Percentiles rank a stretch among this genome's conserved stretches.
These are phyloP conservation scores for Suillus placidus DNA, from an alignment of 768 basidiomycete species.

Conservation along the genomic window DNA sequence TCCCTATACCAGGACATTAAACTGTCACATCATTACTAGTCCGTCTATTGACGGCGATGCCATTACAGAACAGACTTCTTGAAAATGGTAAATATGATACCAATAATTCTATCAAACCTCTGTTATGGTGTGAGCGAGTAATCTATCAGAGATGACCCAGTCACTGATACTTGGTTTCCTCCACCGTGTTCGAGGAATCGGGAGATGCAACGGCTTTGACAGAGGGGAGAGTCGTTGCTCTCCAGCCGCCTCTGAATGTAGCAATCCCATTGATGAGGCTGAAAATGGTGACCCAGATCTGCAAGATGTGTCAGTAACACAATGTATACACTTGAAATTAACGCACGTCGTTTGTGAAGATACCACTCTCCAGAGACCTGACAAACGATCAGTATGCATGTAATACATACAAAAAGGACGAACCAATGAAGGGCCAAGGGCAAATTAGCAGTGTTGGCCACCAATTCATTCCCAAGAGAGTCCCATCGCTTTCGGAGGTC, in stretches of 20 bases:
- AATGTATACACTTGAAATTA: neutral
- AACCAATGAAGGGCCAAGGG: slow-evolving; percentile 84
- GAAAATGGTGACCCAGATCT: slow-evolving; percentile 45
- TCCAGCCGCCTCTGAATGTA: slow-evolving; percentile 73
- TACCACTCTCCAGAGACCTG: slow-evolving; percentile 71
- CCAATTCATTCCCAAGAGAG: slow-evolving; percentile 69
- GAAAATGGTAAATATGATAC: neutral
- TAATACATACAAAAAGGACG: neutral
- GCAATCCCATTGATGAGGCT: slow-evolving; percentile 54
- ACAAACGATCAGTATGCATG: slow-evolving; percentile 7
- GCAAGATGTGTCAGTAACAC: slow-evolving; percentile 13
- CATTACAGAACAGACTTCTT: neutral
- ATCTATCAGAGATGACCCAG: neutral
- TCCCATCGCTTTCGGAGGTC: slow-evolving; percentile 64
- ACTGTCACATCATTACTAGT: neutral
- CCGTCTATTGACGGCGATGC: neutral
- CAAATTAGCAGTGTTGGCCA: slow-evolving; percentile 75
- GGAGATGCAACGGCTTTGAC: slow-evolving; percentile 2
- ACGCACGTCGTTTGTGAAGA: slow-evolving; percentile 67
- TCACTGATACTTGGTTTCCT: neutral
- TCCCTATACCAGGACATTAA: neutral
- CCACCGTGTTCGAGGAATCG: neutral
- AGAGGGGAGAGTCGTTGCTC: slow-evolving; percentile 52
- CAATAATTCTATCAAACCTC: neutral
- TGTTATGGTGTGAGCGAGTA: too few relatives aligned